A percentile compares a stretch with the other conserved stretches of the same genome.
These are phyloP conservation scores for Orbilia brochopaga DNA, from an alignment of 2,329 filamentous ascomycete species.

Conservation along the genomic window DNA sequence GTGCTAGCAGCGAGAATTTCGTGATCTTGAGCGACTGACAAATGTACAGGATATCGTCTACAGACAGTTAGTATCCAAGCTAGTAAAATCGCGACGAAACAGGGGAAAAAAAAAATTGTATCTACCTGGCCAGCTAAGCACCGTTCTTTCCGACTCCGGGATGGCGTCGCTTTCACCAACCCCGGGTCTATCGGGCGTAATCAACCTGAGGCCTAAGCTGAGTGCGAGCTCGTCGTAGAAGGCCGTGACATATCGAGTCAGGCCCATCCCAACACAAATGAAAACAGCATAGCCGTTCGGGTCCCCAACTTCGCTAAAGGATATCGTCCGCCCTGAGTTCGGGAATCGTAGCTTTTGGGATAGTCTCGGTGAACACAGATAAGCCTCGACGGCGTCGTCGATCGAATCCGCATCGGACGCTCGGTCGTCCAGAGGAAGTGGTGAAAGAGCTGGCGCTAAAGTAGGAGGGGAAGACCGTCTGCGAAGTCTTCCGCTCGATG, in stretches of 20 bases:
- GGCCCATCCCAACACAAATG: slow-evolving; percentile 95
- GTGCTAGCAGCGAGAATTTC: slow-evolving; percentile 93
- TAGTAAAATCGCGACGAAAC: background rate
- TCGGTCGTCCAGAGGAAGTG: slow-evolving; percentile 69
- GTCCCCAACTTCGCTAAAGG: slow-evolving; percentile 95
- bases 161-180: slow-evolving; percentile 91
- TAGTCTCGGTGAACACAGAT: slow-evolving; percentile 79
- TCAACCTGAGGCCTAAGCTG: slow-evolving; percentile 84
- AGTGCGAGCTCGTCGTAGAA: slow-evolving; percentile 96
- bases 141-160: slow-evolving; percentile 79
- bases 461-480: slow-evolving; percentile 49
- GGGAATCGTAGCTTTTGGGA: slow-evolving; percentile 88
- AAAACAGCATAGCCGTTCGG: slow-evolving; percentile 89
- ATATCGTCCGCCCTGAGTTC: slow-evolving; percentile 83
- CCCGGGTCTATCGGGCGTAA: slow-evolving; percentile 91
- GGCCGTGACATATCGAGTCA: slow-evolving; percentile 92
- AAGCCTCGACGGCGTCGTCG: slow-evolving; percentile 84
- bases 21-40: slow-evolving; percentile 90
- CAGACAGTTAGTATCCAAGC: slow-evolving; percentile 37
- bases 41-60: slow-evolving; percentile 86
- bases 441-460: slow-evolving; percentile 52
- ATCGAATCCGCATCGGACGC: slow-evolving; percentile 83
- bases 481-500: slow-evolving; percentile 43
- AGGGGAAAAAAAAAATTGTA: slow-evolving; percentile 49
- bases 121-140: slow-evolving; percentile 90